Evolutionary conservation across 2,329 filamentous ascomycete species (phyloP), one percentile per base, ranked within the genome.

Genomic region (Ilyonectria robusta): DNA sequence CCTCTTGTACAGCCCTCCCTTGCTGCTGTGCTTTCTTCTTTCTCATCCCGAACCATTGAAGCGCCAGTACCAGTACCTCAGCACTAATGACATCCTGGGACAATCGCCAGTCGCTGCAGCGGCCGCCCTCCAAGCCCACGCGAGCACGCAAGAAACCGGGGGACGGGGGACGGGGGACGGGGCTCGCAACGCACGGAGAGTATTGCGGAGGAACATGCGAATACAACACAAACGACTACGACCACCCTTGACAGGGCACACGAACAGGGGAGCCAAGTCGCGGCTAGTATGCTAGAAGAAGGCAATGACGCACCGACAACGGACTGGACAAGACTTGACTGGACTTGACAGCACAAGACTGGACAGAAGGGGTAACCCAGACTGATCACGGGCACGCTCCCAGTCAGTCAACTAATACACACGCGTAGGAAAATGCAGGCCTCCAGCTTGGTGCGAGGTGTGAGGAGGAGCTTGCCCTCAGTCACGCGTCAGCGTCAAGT

Each of bases 131-230:
- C 62, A 59, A 73, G 62, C 62, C 72, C 72, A 75, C 72, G 69
- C 69, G 46, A 75, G 70, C 72, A 74, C 70, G 65, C 72, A 72
- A 70, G 65, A 62, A 72, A 67, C 59, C 66, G 60, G 21, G 21
- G 21, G 21, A 62, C 66, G 60, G 64, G 59, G 63, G 68, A 72
- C 66, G 58, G 56, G n/a, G 37, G 68, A 72, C 69, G 58, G 56
- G n/a, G 37, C 46, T 26, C 57, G 47, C 72, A 74, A 21, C 13
- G 15, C 51, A 57, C 35, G 53, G 17, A 42, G 40, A 62, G 69
- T 35, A 56, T 54, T 57, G 54, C 35, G 40, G 40, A 8, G 31
- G 66, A 66, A 55, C 51, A 71, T 60, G 61, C 70, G 48, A 68
- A 42, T 8, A 42, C 40, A n/a, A 8, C 40, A n/a, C 15, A 42